A percentile compares a stretch with the other conserved stretches of the same genome.
These are phyloP conservation scores for Colletotrichum aenigma DNA, from an alignment of 2,329 filamentous ascomycete genomes.

Conservation along the genomic window DNA sequence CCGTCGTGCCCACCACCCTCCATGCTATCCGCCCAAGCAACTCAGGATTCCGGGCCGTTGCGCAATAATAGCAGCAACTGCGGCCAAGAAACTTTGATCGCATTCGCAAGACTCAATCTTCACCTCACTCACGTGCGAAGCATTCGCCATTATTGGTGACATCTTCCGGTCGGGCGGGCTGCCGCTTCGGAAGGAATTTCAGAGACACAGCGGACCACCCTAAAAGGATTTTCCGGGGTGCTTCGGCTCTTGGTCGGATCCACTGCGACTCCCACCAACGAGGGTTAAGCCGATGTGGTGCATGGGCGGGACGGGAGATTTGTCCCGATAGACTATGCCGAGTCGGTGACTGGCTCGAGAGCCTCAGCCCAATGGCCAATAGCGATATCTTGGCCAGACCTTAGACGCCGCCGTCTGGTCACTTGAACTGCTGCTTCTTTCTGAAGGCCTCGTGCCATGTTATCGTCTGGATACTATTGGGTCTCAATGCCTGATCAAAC, in stretches of 20 bases:
- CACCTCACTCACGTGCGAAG: neutral
- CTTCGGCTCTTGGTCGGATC: slow-evolving; percentile 3
- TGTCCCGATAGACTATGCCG: slow-evolving; percentile 11
- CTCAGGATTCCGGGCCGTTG: neutral
- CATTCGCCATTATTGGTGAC: neutral
- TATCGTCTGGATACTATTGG: neutral
- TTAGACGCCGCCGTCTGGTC: neutral
- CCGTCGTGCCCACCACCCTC: neutral
- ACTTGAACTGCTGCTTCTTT: neutral
- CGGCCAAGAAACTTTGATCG: neutral
- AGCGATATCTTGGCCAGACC: neutral
- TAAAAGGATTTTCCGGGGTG: slow-evolving; percentile 13
- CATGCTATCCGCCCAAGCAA: neutral
- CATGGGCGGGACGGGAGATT: slow-evolving; percentile 5
- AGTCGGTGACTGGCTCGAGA: neutral
- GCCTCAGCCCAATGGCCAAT: slow-evolving; percentile 1
- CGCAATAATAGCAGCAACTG: neutral
- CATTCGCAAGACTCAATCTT: neutral
- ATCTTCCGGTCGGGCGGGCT: neutral
- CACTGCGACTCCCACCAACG: neutral
- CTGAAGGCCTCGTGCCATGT: neutral
- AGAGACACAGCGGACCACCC: neutral
- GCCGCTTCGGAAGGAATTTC: neutral
- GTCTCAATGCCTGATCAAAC: neutral
- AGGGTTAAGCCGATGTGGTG: neutral